phyloP scores from a whole-genome alignment of 805 yeast genomes.

The Osmozyma mogii region DNA sequence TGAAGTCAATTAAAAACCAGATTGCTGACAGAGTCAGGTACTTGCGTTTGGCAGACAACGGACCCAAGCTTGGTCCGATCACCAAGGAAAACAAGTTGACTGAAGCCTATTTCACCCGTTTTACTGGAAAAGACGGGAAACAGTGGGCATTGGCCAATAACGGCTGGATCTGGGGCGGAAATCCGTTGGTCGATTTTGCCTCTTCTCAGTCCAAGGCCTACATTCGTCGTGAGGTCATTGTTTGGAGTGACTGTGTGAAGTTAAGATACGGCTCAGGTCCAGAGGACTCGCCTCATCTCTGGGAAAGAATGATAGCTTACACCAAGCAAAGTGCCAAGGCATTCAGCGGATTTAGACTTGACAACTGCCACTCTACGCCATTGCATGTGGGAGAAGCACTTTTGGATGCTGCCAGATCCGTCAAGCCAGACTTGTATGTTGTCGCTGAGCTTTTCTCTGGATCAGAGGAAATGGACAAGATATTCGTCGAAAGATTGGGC shows the following conservation, averaged over 20 bases:
- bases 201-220: constrained; percentile 72
- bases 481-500: constrained; percentile 86
- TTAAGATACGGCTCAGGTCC: constrained; percentile 73
- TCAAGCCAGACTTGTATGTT: constrained; percentile 79
- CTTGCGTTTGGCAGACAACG: constrained; percentile 68
- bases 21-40: constrained; percentile 70
- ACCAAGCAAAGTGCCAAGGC: constrained; percentile 61
- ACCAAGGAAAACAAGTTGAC: constrained; percentile 48
- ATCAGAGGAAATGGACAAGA: constrained; percentile 80
- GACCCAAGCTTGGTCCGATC: constrained; percentile 72
- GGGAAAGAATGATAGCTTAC: constrained; percentile 83
- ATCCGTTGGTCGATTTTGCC: constrained; percentile 91
- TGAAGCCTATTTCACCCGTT: constrained; percentile 83
- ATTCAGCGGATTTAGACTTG: constrained; percentile 87
- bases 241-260: constrained; percentile 97
- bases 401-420: constrained; percentile 78
- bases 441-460: constrained; percentile 95
- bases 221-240: constrained; percentile 83
- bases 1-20: constrained; percentile 56
- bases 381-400: constrained; percentile 86
- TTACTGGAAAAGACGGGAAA: constrained; percentile 45
- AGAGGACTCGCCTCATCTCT: constrained; percentile 79
- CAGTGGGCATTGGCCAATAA: constrained; percentile 79
- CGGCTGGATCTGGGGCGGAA: constrained; percentile 99
- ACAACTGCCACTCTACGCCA: constrained; percentile 95